Conservation (phyloP, 768 basidiomycete species). For the Psilocybe subaeruginosa region DNA sequence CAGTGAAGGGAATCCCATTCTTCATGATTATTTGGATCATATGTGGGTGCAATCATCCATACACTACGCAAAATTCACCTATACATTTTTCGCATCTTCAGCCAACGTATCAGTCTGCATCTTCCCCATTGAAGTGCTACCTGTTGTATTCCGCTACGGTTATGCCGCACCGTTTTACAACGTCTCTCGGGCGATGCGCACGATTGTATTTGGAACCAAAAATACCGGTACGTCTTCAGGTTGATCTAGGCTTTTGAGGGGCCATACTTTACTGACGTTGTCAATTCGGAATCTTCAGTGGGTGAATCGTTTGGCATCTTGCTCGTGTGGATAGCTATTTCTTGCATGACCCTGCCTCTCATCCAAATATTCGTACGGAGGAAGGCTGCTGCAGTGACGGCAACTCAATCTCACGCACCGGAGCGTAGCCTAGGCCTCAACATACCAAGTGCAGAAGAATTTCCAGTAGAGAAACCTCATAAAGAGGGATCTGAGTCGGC, state of each 20-base stretch:
- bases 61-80: not conserved
- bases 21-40: constrained; percentile 73
- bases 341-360: constrained; percentile 53
- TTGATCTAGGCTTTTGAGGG: not conserved
- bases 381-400: not conserved
- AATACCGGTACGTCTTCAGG: constrained; percentile 45
- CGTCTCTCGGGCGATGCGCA: constrained; percentile 54
- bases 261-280: not conserved
- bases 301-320: constrained; percentile 62
- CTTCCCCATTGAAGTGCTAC: constrained; percentile 55
- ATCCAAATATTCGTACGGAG: constrained; percentile 45
- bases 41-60: constrained; percentile 33
- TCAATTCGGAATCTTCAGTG: constrained; percentile 35
- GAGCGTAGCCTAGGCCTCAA: not conserved
- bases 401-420: not conserved
- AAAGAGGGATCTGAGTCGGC: not conserved
- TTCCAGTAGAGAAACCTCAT: not conserved
- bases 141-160: constrained; percentile 58
- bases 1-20: constrained; percentile 51
- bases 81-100: constrained; percentile 17
- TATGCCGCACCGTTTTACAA: constrained; percentile 70
- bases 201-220: constrained; percentile 61
- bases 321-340: constrained; percentile 55
- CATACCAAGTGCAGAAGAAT: not conserved
- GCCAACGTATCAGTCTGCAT: constrained; percentile 61